A percentile compares a stretch with the other conserved stretches of the same genome.
phyloP scores from a whole-genome alignment of 139 green algal species.

The Asterochloris erici region DNA sequence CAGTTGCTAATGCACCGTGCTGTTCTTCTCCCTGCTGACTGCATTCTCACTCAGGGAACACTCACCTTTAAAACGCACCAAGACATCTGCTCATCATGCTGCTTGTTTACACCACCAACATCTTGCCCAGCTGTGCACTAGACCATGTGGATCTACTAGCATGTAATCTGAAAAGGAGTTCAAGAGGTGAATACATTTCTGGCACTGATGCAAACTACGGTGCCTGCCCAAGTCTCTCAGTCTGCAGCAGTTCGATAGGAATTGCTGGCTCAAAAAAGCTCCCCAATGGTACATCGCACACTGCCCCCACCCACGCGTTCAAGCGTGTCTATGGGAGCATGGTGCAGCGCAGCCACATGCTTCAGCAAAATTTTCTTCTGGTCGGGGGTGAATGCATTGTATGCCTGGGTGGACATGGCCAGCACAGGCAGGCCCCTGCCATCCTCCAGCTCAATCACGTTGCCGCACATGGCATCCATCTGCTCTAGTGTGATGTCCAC shows the following conservation, averaged over 20 bases:
- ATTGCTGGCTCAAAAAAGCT: conserved; percentile 70
- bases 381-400: conserved; percentile 84
- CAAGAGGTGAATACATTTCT: not conserved
- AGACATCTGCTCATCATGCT: not conserved
- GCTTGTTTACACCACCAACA: not conserved
- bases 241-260: not conserved
- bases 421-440: conserved; percentile 78
- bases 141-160: not conserved
- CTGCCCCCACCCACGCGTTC: conserved; percentile 89
- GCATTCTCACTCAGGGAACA: not conserved
- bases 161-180: not conserved
- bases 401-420: conserved; percentile 78
- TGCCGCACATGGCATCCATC: conserved; percentile 89
- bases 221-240: not conserved
- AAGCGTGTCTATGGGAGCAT: conserved; percentile 88
- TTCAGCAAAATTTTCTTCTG: conserved; percentile 58
- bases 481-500: conserved; percentile 86
- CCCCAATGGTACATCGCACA: conserved; percentile 87
- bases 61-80: not conserved
- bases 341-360: conserved; percentile 75
- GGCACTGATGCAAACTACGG: not conserved
- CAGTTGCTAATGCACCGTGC: not conserved
- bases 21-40: not conserved
- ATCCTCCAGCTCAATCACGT: conserved; percentile 89
- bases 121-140: not conserved